These are phyloP conservation scores for Vinca minor DNA, from an alignment of 257 asterid species.

Conservation along the genomic window DNA sequence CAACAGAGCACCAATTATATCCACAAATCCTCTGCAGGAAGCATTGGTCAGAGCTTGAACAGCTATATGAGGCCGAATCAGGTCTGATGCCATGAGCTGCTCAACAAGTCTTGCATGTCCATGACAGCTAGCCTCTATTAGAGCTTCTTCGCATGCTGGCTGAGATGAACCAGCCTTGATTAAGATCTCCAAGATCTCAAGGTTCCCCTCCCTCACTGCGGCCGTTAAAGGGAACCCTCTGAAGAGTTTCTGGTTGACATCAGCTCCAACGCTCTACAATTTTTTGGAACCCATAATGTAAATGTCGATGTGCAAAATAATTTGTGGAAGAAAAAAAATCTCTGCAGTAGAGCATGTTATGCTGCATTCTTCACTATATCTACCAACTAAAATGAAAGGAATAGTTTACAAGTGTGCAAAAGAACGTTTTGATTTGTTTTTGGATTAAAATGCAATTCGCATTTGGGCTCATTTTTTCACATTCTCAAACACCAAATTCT, in stretches of 20 bases:
- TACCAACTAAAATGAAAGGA: neutral
- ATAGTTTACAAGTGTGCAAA: neutral
- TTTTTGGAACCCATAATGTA: neutral
- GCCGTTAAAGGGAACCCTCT: constrained; percentile 61
- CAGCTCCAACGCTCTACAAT: constrained; percentile 61
- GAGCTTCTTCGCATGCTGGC: constrained; percentile 81
- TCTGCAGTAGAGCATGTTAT: neutral
- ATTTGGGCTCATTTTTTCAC: too few relatives aligned
- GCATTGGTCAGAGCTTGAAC: constrained; percentile 67
- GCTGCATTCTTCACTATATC: neutral
- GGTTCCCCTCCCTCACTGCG: constrained; percentile 66
- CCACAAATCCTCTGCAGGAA: constrained; percentile 58
- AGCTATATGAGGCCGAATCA: constrained; percentile 64
- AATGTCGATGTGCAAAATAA: neutral
- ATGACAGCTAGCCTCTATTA: constrained; percentile 66
- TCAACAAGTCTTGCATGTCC: constrained; percentile 49
- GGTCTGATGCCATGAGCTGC: constrained; percentile 61
- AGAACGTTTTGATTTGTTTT: neutral
- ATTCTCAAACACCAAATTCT: too few relatives aligned
- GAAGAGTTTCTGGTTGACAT: constrained; percentile 56
- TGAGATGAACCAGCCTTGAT: constrained; percentile 75
- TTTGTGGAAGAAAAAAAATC: neutral
- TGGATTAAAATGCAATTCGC: neutral
- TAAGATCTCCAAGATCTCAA: constrained; percentile 55
- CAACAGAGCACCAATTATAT: constrained; percentile 49